Conservation (phyloP, 495 filamentous ascomycete genomes). For the Podospora pseudoanserina region DNA sequence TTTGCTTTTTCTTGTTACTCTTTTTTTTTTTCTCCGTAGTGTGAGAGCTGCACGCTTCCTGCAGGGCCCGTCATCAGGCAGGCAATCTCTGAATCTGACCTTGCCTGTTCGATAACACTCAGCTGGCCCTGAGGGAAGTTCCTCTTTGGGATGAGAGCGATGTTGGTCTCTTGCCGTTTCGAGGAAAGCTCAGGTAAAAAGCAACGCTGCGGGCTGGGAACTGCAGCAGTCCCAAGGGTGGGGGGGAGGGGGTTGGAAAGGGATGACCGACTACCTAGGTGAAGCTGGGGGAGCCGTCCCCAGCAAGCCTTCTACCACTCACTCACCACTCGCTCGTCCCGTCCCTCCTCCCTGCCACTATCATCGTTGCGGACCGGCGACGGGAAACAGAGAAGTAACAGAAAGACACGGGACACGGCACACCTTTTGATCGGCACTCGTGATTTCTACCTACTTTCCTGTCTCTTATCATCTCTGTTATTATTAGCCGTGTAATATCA, state of each 20-base stretch:
- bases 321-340: not conserved
- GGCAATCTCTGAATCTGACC: constrained; percentile 13
- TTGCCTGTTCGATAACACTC: not conserved
- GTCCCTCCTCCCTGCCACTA: not conserved
- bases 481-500: not conserved
- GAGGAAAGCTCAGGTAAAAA: constrained; percentile 28
- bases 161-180: constrained; percentile 24
- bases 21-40: not conserved
- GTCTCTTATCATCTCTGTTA: not conserved
- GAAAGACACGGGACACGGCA: not conserved
- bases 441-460: not conserved
- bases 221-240: constrained; percentile 2
- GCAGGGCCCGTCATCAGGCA: constrained; percentile 16
- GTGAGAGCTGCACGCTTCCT: constrained; percentile 8
- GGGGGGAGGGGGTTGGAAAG: constrained; percentile 7
- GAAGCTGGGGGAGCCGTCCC: not conserved
- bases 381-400: not conserved
- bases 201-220: not conserved
- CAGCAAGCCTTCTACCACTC: not conserved
- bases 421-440: not conserved
- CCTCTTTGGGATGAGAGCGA: constrained; percentile 18
- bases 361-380: not conserved
- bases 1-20: not conserved
- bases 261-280: not conserved
- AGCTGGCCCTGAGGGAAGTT: not conserved